Base-by-base conservation (phyloP, 345 rosid genomes). In the Balakata baccata region DNA sequence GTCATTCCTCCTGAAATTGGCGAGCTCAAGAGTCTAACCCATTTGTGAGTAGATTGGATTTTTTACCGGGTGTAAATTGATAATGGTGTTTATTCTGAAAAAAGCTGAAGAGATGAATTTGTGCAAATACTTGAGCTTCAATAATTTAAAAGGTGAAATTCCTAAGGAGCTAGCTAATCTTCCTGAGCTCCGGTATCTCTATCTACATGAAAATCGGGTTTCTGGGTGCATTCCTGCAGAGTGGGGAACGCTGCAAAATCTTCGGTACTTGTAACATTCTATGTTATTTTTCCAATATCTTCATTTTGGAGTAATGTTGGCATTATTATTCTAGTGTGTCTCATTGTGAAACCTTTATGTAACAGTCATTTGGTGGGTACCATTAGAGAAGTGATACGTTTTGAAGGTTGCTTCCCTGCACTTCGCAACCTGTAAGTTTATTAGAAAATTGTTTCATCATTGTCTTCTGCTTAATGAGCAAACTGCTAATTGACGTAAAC, bases 361-460 rank as follows among this genome's bases (percentile, higher is more conserved):
- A 92, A 89, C 86, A 94, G 90, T 72, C 98, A 90, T 86, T 79
- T 94, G 85, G 97, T 94, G 53, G 98, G 98, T 77, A 94, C 98
- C 6, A 85, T 94, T 45, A 78, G 98, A 73, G 98, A 94, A 79
- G 88, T 94, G 75, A 94, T 93, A 66, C 91, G 97, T 60, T 78
- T 88, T 68, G 97, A 90, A 75, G 98, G 96, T 75, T 86, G 98
- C 81, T 94, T 94, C 78, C 92, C 93, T 64, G 76, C 89, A 68
- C 87, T 94, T 66, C 89, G 96, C 67, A 94, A 94, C 88, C 80
- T 94, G 98, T 94, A 87, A 85, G 90, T 65, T 72, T 46, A 49
- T 14, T 22, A 54, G 57, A 54, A 39, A 17, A 46, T 43, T 56
- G 29, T 38, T 72, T 45, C 61, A 47, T 49, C 34, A 43, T 2